Evolutionary conservation across 371 early-diverging fungal genomes (phyloP), one percentile per base, ranked within the genome.

Genomic region (Blakeslea trispora): DNA sequence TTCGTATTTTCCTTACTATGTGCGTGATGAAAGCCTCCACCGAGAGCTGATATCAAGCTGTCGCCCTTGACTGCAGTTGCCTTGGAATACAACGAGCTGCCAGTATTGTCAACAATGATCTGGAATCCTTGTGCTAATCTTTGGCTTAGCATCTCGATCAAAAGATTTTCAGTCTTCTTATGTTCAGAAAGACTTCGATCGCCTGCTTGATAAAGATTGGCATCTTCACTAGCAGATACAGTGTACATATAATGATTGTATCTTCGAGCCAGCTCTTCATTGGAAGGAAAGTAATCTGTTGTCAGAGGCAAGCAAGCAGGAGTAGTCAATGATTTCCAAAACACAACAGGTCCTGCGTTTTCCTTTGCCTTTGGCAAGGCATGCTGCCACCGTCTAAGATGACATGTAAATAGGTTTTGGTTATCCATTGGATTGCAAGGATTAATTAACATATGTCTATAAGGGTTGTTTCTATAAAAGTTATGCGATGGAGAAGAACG

Each of bases 291-390:
- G 57, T 82, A 93, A 62, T 96, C 93, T 0, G 93, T 95, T 0
- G 95, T 97, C 40, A 98, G 64, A 4, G 99, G 99, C 44, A 98
- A 69, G 58, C 93, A 94, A 2, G 96, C 97, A 0, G 98, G 98
- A 5, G 92, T 92, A 48, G 88, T 86, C 28, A 98, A 60, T 1
- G 94, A 90, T 53, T 79, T 80, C 97, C 97, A 96, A 51, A 88
- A 81, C 7, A 82, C 80, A 28, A 78, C 74, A 3, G 82, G 72
- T 5, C 77, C 80, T 14, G 77, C 75, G 31, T 61, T 70, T 2
- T 61, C 77, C 63, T 66, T 72, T 35, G 67, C 67, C 45, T 74
- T 81, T 1, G 76, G 91, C 50, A 90, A 83, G 0, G 92, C 85
- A 57, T 94, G 93, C 32, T 90, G 84, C 96, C 96, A 95, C 1